Base-by-base conservation (phyloP, 306 rosid genomes). In the Vachellia pachyceras region DNA sequence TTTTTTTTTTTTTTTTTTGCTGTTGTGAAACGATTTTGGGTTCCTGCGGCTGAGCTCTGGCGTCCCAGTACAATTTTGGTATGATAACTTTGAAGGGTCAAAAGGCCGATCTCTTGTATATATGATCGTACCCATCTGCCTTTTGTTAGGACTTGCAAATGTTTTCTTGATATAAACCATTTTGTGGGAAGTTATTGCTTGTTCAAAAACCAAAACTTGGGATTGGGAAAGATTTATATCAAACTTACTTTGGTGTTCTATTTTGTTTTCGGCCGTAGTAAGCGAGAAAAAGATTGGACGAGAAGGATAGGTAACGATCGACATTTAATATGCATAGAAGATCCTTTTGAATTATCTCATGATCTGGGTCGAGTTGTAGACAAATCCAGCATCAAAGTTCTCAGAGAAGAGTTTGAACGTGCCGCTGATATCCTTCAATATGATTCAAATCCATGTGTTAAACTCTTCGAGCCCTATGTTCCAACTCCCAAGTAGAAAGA, bases 321-420 rank as follows among this genome's bases (percentile, higher is more conserved):
- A 0, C 99, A 95, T 85, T 77, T 95, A 87, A 95, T 95, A 88
- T 95, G 99, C 85, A 95, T 95, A 80, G 99, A 95, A 86, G 98
- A 95, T 82, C 99, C 99, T 3, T 95, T 95, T 73, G 97, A 95
- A 90, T 83, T 25, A 76, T 91, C 98, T 70, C 99, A 95, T 78
- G 99, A 95, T 84, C 86, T 95, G 29, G 99, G 99, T 52, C 93
- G 98, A 81, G 97, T 95, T 73, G 99, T 95, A 10, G 99, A 95
- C 77, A 95, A 90, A 87, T 68, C 45, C 67, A 95, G 98, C 91
- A 95, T 95, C 70, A 95, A 86, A 83, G 96, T 95, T 81, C 85
- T 95, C 70, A 86, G 98, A 47, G 99, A 93, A 86, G 99, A 95
- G 83, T 95, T 95, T 69, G 99, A 95, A 77, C 97, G 97, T 57